phyloP scores from a whole-genome alignment of 306 rosid species.

The Mimosa pudica region DNA sequence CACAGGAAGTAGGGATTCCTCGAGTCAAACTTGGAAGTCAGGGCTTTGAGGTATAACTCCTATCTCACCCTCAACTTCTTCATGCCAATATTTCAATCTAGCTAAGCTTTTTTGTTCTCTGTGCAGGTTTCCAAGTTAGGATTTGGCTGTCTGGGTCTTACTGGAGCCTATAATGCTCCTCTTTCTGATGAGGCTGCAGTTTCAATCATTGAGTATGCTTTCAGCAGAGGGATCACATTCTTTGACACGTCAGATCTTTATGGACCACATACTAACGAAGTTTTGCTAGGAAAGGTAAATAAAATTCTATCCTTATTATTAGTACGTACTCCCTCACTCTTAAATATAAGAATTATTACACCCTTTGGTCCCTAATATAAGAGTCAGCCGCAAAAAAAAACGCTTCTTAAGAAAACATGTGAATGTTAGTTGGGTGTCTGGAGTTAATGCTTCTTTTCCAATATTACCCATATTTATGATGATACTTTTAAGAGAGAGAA shows the following conservation, averaged over 20 bases:
- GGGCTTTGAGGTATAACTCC: constrained; percentile 49
- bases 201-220: constrained; percentile 63
- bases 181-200: constrained; percentile 63
- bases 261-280: constrained; percentile 62
- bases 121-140: constrained; percentile 76
- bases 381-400: no score
- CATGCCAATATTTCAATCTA: neutral
- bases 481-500: no score
- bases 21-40: constrained; percentile 55
- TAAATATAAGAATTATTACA: no score
- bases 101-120: neutral
- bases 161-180: constrained; percentile 62
- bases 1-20: constrained; percentile 32
- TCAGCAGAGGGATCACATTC: constrained; percentile 74
- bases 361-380: no score
- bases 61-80: neutral
- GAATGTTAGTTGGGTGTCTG: no score
- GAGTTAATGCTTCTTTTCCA: no score
- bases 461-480: no score
- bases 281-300: constrained; percentile 72
- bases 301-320: neutral
- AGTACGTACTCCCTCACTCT: neutral
- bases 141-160: constrained; percentile 76
- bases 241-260: constrained; percentile 75
- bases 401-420: no score